Evolutionary conservation across 2,329 filamentous ascomycete species (phyloP), one percentile per base, ranked within the genome.

Genomic region (Sclerotinia trifoliorum): DNA sequence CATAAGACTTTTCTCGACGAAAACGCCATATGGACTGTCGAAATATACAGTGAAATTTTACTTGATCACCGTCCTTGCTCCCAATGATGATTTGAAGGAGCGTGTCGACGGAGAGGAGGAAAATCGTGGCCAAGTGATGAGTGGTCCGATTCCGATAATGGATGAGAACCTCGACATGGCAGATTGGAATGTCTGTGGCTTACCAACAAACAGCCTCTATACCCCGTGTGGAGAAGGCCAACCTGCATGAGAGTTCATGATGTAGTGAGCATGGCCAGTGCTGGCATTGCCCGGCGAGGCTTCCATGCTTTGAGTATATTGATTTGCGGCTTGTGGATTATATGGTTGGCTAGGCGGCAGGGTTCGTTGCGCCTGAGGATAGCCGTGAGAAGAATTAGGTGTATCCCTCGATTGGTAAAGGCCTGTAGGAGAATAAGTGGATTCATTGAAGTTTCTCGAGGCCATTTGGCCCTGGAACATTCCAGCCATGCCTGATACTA

Each of bases 221-320:
- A 61, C 44, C 1, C 70, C 72, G 10, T 73, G 72, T 4, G 74
- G 72, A 64, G 72, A 74, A 42, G 75, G 71, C 75, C 75, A 77
- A 51, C 71, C 70, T 66, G 74, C 71, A 26, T 76, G 75, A 39
- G 70, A 62, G 2, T 70, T 32, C 24, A 65, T 57, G 49, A 74
- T 70, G 44, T 75, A 76, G 61, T 77, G 75, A 24, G 72, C 74
- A 66, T 77, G 76, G 15, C 75, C 74, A 48, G 71, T 52, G 57
- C 73, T 74, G 17, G 71, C 51, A 63, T 76, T 75, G 11, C 75
- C 75, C 46, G 74, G 71, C 29, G 71, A 15, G 46, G 60, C 29
- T 66, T 46, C 63, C 63, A 60, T 48, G 15, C 48, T 32, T 39
- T 66, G 52, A 29, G 21, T 3, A 26, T 66, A 66, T 39, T 60